phyloP scores from a whole-genome alignment of 805 yeast species.

The Kuraishia piskuri region DNA sequence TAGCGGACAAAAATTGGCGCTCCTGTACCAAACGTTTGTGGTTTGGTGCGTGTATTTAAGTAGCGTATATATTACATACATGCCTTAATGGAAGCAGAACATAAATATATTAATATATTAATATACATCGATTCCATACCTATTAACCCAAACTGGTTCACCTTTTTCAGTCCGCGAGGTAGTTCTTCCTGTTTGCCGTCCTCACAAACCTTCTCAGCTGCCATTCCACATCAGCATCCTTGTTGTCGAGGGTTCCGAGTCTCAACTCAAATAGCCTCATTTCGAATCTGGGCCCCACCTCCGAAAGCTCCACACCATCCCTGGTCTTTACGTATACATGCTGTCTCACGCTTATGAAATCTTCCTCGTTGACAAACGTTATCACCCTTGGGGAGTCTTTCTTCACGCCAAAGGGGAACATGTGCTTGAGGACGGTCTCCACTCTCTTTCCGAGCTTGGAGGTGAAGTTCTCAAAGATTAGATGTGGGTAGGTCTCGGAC shows the following conservation, averaged over 20 bases:
- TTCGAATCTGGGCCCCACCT: conserved; percentile 97
- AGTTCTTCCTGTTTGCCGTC: conserved; percentile 93
- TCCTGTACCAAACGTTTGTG: neutral
- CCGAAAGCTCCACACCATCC: conserved; percentile 86
- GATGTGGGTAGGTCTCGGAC: conserved; percentile 88
- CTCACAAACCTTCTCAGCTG: conserved; percentile 85
- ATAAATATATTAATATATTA: neutral
- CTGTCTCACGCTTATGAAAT: conserved; percentile 89
- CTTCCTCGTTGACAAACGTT: conserved; percentile 84
- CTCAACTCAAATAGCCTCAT: conserved; percentile 86
- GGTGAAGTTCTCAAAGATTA: conserved; percentile 84
- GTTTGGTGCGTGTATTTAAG: neutral
- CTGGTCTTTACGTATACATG: conserved; percentile 88
- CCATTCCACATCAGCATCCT: conserved; percentile 98
- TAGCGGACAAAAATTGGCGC: neutral
- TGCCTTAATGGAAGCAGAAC: conserved; percentile 1
- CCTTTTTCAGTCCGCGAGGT: conserved; percentile 40
- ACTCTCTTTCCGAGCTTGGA: conserved; percentile 78
- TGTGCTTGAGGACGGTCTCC: conserved; percentile 69
- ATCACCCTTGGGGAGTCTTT: conserved; percentile 86
- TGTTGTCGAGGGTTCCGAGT: conserved; percentile 87
- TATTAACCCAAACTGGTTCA: neutral
- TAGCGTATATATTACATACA: neutral
- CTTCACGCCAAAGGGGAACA: conserved; percentile 97
- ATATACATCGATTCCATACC: neutral